Evolutionary conservation across 768 basidiomycete genomes (phyloP).

Genomic region (Xerocomellus amylosporus): DNA sequence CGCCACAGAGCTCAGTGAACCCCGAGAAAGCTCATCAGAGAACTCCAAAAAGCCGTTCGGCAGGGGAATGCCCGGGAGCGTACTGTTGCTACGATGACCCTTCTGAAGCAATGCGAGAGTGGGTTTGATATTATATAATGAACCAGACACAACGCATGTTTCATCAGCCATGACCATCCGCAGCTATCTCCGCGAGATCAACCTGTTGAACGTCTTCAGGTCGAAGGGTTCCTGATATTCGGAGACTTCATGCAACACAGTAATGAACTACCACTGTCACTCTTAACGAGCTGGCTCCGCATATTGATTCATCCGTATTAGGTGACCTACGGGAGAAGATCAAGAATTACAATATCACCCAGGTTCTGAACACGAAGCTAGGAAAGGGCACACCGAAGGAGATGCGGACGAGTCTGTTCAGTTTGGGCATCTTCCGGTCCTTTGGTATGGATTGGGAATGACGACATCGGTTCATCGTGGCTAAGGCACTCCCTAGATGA

Average conservation of each 20-base stretch:
- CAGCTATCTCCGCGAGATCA: slow-evolving; percentile 4
- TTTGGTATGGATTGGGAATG: slow-evolving; percentile 13
- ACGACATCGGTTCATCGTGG: too few relatives aligned
- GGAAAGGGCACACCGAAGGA: slow-evolving; percentile 12
- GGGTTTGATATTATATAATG: background rate
- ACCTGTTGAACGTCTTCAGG: slow-evolving; percentile 8
- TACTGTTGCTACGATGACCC: slow-evolving; percentile 22
- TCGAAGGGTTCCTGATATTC: slow-evolving; percentile 28
- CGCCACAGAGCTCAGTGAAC: background rate
- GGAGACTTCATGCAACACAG: slow-evolving; percentile 19
- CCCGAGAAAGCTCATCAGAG: slow-evolving; percentile 11
- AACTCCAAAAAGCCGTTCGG: slow-evolving; percentile 3
- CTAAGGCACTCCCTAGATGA: slow-evolving; percentile 8
- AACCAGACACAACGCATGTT: background rate
- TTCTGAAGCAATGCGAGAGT: slow-evolving; percentile 25
- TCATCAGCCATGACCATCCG: slow-evolving; percentile 8
- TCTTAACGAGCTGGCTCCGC: background rate
- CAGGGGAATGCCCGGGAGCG: slow-evolving; percentile 12
- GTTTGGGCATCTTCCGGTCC: slow-evolving; percentile 21
- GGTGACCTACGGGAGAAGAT: slow-evolving; percentile 15
- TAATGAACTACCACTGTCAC: background rate
- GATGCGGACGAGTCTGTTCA: slow-evolving; percentile 22
- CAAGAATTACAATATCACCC: slow-evolving; percentile 12
- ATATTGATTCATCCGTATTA: slow-evolving; percentile 2
- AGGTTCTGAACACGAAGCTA: slow-evolving; percentile 18